Conservation (phyloP, 805 yeast genomes). For the Saturnispora mendoncae region DNA sequence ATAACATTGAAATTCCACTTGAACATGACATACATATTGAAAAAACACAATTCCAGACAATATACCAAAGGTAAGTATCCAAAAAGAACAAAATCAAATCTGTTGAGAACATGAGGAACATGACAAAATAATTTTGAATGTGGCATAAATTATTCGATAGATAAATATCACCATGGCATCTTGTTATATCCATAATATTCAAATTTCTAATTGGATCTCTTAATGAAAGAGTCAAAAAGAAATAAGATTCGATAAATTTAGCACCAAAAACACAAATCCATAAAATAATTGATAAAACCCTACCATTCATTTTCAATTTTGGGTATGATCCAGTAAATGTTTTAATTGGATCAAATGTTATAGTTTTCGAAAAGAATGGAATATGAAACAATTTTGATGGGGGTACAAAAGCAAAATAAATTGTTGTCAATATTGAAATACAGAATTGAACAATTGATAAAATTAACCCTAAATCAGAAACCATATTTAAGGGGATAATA, state of each 20-base stretch:
- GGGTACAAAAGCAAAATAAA: constrained; percentile 36
- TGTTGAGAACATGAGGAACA: constrained; percentile 34
- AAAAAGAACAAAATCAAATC: constrained; percentile 43
- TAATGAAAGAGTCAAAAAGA: constrained; percentile 44
- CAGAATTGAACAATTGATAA: constrained; percentile 36
- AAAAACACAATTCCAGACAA: constrained; percentile 44
- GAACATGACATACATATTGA: constrained; percentile 42
- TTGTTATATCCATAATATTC: constrained; percentile 33
- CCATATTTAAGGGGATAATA: constrained; percentile 30
- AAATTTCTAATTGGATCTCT: constrained; percentile 44
- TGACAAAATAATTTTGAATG: constrained; percentile 34
- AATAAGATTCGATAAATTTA: constrained; percentile 45
- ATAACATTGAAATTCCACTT: constrained; percentile 45
- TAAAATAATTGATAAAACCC: constrained; percentile 34
- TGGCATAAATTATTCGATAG: constrained; percentile 36
- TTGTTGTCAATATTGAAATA: constrained; percentile 33
- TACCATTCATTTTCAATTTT: constrained; percentile 30
- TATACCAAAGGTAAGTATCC: constrained; percentile 52
- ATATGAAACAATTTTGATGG: constrained; percentile 28
- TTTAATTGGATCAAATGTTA: constrained; percentile 29
- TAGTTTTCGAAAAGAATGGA: constrained; percentile 15
- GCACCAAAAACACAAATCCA: constrained; percentile 43
- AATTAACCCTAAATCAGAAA: constrained; percentile 29
- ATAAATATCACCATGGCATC: constrained; percentile 36
- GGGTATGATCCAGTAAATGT: constrained; percentile 39